These are phyloP conservation scores for Pseudonitzschia delicatissima DNA, from an alignment of 108 stramenopile genomes.

Conservation along the genomic window DNA sequence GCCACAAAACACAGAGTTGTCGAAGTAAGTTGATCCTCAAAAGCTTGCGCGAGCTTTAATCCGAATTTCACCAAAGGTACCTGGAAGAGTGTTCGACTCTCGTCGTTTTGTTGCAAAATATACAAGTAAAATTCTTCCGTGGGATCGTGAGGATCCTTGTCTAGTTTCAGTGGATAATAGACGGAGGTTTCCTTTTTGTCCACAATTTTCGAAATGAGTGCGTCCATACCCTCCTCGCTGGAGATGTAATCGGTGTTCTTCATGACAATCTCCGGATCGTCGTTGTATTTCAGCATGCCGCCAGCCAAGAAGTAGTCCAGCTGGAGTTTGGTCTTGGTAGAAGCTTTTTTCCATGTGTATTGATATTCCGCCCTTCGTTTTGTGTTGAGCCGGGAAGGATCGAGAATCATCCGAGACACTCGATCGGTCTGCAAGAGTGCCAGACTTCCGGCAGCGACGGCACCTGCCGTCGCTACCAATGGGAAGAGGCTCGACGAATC, in stretches of 20 bases:
- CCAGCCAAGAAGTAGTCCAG: slow-evolving; percentile 32
- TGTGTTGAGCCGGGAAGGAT: slow-evolving; percentile 26
- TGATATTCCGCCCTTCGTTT: slow-evolving; percentile 41
- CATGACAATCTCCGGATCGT: slow-evolving; percentile 21
- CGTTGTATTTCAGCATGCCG: slow-evolving; percentile 10
- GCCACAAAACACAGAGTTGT: slow-evolving; percentile 69
- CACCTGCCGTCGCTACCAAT: slow-evolving; percentile 29
- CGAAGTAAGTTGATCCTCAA: slow-evolving; percentile 53
- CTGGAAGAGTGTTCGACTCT: slow-evolving; percentile 23
- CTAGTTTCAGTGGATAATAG: slow-evolving; percentile 23
- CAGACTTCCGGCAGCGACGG: slow-evolving; percentile 21
- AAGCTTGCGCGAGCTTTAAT: slow-evolving; percentile 42
- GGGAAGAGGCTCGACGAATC: slow-evolving; percentile 12
- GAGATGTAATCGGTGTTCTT: slow-evolving; percentile 17
- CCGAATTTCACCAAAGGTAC: slow-evolving; percentile 63
- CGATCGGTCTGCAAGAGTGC: slow-evolving; percentile 36
- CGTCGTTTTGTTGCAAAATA: slow-evolving; percentile 7
- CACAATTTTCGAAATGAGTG: slow-evolving; percentile 13
- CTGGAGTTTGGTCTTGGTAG: slow-evolving; percentile 33
- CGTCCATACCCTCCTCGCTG: slow-evolving; percentile 9
- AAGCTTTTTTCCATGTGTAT: slow-evolving; percentile 41
- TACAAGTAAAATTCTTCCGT: slow-evolving; percentile 27
- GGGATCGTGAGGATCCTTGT: slow-evolving; percentile 26
- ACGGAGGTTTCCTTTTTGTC: slow-evolving; percentile 8
- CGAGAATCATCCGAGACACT: slow-evolving; percentile 36